phyloP scores from a whole-genome alignment of 2,329 filamentous ascomycete species.

The Gnomoniopsis smithogilvyi region DNA sequence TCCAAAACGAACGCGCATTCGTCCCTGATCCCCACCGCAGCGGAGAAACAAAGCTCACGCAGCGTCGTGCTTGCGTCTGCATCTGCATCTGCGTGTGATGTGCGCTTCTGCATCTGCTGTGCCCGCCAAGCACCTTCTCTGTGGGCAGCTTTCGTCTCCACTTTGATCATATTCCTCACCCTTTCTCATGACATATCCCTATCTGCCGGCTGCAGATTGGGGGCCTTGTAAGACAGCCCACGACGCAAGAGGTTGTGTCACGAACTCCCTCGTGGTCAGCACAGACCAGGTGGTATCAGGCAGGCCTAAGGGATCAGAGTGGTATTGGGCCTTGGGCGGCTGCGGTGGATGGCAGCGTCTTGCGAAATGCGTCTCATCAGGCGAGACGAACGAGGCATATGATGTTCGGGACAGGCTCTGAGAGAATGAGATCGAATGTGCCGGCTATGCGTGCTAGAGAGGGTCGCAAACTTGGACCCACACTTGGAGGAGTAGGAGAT shows the following conservation, averaged over 20 bases:
- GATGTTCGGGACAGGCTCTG: too few relatives aligned
- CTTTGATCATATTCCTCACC: too few relatives aligned
- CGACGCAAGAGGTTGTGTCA: not conserved
- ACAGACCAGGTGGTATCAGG: not conserved
- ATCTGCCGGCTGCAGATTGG: not conserved
- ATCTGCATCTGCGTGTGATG: not conserved
- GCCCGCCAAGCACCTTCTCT: not conserved
- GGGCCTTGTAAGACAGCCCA: not conserved
- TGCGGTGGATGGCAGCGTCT: not conserved
- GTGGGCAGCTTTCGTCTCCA: too few relatives aligned
- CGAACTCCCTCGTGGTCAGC: not conserved
- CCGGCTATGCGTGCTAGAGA: too few relatives aligned
- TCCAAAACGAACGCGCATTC: constrained; percentile 3
- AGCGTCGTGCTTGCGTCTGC: not conserved
- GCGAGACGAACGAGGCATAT: too few relatives aligned
- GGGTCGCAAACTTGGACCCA: too few relatives aligned
- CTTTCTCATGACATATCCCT: not conserved
- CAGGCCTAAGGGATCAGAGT: not conserved
- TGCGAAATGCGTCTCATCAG: not conserved
- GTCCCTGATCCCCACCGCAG: constrained; percentile 9
- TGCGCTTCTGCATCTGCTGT: not conserved
- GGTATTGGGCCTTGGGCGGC: not conserved
- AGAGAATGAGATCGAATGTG: too few relatives aligned
- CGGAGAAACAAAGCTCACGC: constrained; percentile 10
- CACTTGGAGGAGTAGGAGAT: too few relatives aligned